A percentile compares a stretch with the other conserved stretches of the same genome.
Conservation (phyloP, 768 basidiomycete species). For the Trametes cubensis region DNA sequence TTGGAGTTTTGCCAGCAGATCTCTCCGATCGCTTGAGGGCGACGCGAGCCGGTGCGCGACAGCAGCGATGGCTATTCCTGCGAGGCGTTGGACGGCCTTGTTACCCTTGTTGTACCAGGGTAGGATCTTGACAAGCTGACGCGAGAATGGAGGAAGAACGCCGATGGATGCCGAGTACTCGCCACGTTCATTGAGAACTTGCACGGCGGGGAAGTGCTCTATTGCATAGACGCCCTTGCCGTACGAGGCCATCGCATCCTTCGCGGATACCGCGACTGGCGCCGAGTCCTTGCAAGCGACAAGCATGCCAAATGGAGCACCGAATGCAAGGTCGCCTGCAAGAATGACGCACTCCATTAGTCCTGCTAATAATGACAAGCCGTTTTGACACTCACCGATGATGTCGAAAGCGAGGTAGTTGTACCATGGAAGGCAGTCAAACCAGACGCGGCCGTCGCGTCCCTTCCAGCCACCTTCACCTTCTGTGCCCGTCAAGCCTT, state of each 20-base stretch:
- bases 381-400: conserved; percentile 49
- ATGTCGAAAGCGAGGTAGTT: conserved; percentile 75
- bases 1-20: conserved; percentile 82
- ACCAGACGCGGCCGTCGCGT: conserved; percentile 64
- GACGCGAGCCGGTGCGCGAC: conserved; percentile 60
- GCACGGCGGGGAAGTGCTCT: conserved; percentile 72
- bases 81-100: conserved; percentile 68
- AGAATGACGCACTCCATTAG: conserved; percentile 31
- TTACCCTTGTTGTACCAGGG: conserved; percentile 77
- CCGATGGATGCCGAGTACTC: conserved; percentile 87
- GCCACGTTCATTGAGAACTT: conserved; percentile 86
- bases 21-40: conserved; percentile 67
- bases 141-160: conserved; percentile 69
- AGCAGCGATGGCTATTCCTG: conserved; percentile 78
- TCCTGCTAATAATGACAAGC: too few relatives aligned
- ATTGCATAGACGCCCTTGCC: conserved; percentile 47
- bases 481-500: conserved; percentile 60
- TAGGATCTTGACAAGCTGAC: conserved; percentile 60
- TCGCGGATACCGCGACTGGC: conserved; percentile 60
- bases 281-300: conserved; percentile 71
- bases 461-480: conserved; percentile 68
- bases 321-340: conserved; percentile 79
- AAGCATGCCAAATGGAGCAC: conserved; percentile 89
- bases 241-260: conserved; percentile 60
- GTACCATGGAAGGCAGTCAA: conserved; percentile 74